These are phyloP conservation scores for Hypocreales sp. DNA, from an alignment of 2,329 filamentous ascomycete genomes.

Conservation along the genomic window DNA sequence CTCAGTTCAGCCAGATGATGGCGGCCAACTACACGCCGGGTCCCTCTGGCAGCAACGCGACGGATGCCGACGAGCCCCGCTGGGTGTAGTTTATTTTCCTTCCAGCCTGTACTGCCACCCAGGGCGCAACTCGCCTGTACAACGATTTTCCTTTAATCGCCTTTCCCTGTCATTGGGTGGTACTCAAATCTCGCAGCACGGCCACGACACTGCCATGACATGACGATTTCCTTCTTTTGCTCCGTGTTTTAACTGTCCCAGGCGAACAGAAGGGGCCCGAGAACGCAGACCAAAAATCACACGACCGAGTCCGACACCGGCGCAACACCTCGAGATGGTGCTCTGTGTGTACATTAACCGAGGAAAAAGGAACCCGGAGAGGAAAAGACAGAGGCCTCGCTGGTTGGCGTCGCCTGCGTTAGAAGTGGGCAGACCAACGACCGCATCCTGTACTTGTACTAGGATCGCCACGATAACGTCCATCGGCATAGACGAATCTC, in stretches of 20 bases:
- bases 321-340: constrained; percentile 12
- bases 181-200: constrained; percentile 14
- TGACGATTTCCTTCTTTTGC: constrained; percentile 22
- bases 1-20: constrained; percentile 13
- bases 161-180: constrained; percentile 9
- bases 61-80: constrained; percentile 17
- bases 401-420: constrained; percentile 1
- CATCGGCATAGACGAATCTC: constrained; percentile 13
- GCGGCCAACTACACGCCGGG: constrained; percentile 11
- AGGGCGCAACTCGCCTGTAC: constrained; percentile 16
- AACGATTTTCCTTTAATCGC: constrained; percentile 11
- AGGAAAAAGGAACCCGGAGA: too few relatives aligned
- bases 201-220: constrained; percentile 22
- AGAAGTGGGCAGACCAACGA: constrained; percentile 6
- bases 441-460: constrained; percentile 17
- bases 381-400: too few relatives aligned
- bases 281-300: constrained; percentile 9
- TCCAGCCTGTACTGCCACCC: constrained; percentile 9
- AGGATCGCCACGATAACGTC: constrained; percentile 12
- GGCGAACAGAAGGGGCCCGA: constrained; percentile 5
- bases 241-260: constrained; percentile 16
- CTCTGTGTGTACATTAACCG: constrained; percentile 19
- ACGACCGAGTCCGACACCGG: too few relatives aligned
- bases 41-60: constrained; percentile 9
- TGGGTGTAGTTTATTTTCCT: constrained; percentile 21